Evolutionary conservation across 1,284 basidiomycete species (phyloP).

Genomic region (Mycena sp.): DNA sequence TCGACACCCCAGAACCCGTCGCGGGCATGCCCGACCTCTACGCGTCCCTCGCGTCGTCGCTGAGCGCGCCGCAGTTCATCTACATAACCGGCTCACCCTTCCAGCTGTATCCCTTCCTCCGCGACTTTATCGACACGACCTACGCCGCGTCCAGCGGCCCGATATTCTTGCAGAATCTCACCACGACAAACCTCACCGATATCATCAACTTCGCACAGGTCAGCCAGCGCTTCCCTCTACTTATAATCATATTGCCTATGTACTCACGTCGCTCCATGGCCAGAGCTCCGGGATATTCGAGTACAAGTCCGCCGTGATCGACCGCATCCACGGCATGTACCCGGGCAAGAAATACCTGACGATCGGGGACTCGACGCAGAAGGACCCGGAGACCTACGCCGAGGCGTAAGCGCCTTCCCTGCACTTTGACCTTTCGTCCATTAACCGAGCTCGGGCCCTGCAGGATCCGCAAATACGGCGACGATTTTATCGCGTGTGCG

Average conservation of each 20-base stretch:
- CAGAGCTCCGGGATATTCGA: slow-evolving; percentile 38
- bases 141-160: slow-evolving; percentile 48
- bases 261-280: too few species aligned
- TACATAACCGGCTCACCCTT: slow-evolving; percentile 53
- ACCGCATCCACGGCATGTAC: slow-evolving; percentile 49
- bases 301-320: slow-evolving; percentile 47
- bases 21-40: slow-evolving; percentile 55
- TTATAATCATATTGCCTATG: background rate
- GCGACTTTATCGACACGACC: slow-evolving; percentile 46
- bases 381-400: slow-evolving; percentile 51
- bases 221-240: background rate
- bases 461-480: slow-evolving; percentile 47
- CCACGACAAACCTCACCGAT: slow-evolving; percentile 41
- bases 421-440: background rate
- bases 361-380: slow-evolving; percentile 52
- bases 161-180: slow-evolving; percentile 49
- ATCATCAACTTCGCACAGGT: slow-evolving; percentile 38
- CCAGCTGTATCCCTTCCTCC: slow-evolving; percentile 54
- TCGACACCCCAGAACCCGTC: slow-evolving; percentile 50
- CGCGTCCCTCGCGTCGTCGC: slow-evolving; percentile 44
- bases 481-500: slow-evolving; percentile 38
- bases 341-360: slow-evolving; percentile 50
- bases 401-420: slow-evolving; percentile 41
- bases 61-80: slow-evolving; percentile 49
- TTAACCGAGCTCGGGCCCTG: too few species aligned